Base-by-base conservation (phyloP, 1,284 basidiomycete genomes). In the Neotropicomus parvogracilis region DNA sequence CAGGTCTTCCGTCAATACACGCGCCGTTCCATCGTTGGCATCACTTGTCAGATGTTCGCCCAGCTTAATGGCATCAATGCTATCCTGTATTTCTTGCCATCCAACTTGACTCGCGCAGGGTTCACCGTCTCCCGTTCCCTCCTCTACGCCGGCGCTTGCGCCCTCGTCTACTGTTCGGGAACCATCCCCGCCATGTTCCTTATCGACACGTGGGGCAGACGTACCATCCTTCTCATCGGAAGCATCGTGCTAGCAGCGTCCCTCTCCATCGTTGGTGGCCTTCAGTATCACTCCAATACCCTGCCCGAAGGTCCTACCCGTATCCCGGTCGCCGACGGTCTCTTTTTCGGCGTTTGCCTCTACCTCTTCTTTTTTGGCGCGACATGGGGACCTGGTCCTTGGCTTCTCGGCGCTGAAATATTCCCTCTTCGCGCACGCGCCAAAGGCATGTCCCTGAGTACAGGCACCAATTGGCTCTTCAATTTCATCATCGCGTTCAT, bases 391-490 rank as follows among this genome's bases (percentile, higher is more conserved):
- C 84, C 84, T 1, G 74, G 72, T 34, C 80, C 80, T 3, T 87
- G 81, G 78, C 66, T 80, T 8, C 67, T 81, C 16, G 73, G 75
- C 14, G 75, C 77, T 3, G 80, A 82, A 57, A 77, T 86, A 52
- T 87, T 84, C 69, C 83, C 84, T 16, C 71, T 83, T 49, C 79
- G 81, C 20, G 80, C 82, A 27, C 76, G 83, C 53, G 77, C 83
- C 27, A 82, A 82, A 56, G 83, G 83, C 59, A 80, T 85, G 69
- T 80, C 79, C 16, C 67, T 86, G 40, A 80, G 81, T 20, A 80
- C 80, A 21, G 70, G 75, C 34, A 74, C 75, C 42, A 83, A 85
- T 68, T 83, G 73, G 62, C 57, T 80, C 52, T 76, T 70, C 59
- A 80, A 79, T 63, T 80, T 79, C 55, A 59, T 77, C 59, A 65